Conservation (phyloP, 176 grass and related monocot species). For the Rhynchospora breviuscula region DNA sequence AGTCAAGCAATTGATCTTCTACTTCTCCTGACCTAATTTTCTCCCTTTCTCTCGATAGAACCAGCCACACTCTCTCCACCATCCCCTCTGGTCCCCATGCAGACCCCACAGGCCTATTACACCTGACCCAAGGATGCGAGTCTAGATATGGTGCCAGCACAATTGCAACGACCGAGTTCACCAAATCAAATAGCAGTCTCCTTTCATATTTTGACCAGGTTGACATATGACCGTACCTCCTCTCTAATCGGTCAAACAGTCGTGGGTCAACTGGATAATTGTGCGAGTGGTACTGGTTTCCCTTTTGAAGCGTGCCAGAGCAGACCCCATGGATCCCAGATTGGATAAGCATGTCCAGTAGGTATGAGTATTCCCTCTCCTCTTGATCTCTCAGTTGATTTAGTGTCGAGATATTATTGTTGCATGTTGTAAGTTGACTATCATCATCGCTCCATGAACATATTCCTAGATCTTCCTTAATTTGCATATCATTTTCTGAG, state of each 20-base stretch:
- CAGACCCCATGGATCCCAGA: slow-evolving; percentile 57
- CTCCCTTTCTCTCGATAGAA: slow-evolving; percentile 29
- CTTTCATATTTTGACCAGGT: slow-evolving; percentile 60
- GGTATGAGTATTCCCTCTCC: slow-evolving; percentile 83
- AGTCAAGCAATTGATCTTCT: slow-evolving; percentile 36
- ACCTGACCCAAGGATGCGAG: slow-evolving; percentile 61
- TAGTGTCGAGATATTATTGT: slow-evolving; percentile 31
- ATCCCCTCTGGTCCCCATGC: slow-evolving; percentile 73
- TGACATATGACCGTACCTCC: slow-evolving; percentile 42
- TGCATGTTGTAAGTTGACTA: background rate
- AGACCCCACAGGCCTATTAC: slow-evolving; percentile 27
- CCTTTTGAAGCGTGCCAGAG: slow-evolving; percentile 34
- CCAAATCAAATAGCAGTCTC: slow-evolving; percentile 66
- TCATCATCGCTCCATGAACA: slow-evolving; percentile 9
- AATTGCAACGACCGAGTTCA: slow-evolving; percentile 47
- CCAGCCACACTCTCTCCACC: slow-evolving; percentile 50
- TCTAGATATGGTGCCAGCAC: slow-evolving; percentile 56
- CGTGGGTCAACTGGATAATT: slow-evolving; percentile 43
- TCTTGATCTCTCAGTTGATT: slow-evolving; percentile 64
- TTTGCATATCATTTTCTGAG: slow-evolving; percentile 19
- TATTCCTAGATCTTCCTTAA: background rate
- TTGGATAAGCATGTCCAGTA: slow-evolving; percentile 70
- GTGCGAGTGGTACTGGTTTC: slow-evolving; percentile 34
- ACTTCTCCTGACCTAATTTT: slow-evolving; percentile 5
- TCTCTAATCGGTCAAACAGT: slow-evolving; percentile 71